Evolutionary conservation across 2,329 filamentous ascomycete genomes (phyloP), one percentile per base, ranked within the genome.

Genomic region (Botrytis porri): DNA sequence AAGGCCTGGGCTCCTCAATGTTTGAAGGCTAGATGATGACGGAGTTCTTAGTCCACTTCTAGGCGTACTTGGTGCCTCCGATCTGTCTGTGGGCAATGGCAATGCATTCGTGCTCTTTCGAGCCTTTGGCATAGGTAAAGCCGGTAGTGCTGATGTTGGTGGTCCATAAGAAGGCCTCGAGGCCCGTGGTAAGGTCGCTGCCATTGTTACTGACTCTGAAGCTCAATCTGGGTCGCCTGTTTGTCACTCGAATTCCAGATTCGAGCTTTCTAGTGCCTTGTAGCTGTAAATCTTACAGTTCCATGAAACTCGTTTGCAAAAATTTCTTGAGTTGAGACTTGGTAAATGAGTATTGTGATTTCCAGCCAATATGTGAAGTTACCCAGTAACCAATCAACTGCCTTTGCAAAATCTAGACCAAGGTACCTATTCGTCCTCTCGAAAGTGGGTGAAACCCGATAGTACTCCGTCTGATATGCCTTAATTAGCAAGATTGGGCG

Each of bases 81-180:
- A 59, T 74, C 71, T 61, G 70, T 72, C 69, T 75, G 73, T 54
- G 66, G 84, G 76, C 82, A 85, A 41, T 75, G 83, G 82, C 67
- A 86, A 83, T 73, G 79, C 84, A 71, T 83, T 87, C 73, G 84
- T 90, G 82, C 88, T 91, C 81, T 91, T 93, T 75, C 93, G 88
- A 57, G 91, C 89, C 82, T 94, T 96, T 63, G 86, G 83, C 29
- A 92, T 85, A 41, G 94, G 93, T 65, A 97, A 84, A 61, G 92
- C 90, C 61, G 94, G 93, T 37, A 96, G 84, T 41, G 91, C 88
- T 75, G 89, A 87, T 43, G 88, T 89, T 25, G 93, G 92, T 66
- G 93, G 92, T 73, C 90, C 91, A 78, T 90, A 85, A 29, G 91
- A 90, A 39, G 90, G 87, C 81, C 89, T 87, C 71, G 92, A 91